Conservation (phyloP, 345 rosid genomes). For the Euphorbia lathyris region DNA sequence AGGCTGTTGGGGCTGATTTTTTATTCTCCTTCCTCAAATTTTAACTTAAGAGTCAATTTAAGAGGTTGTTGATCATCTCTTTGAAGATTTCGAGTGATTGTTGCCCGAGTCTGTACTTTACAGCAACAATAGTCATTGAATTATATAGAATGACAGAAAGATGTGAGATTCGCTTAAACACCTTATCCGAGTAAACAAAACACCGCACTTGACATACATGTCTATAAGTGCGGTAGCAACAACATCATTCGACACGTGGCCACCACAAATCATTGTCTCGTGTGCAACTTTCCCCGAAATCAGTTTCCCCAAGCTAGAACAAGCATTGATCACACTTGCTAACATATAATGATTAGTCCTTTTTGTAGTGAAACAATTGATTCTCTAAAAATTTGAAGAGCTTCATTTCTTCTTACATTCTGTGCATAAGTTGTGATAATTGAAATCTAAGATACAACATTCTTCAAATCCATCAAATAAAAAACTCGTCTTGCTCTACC, state of each 20-base stretch:
- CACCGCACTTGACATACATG: slow-evolving; percentile 86
- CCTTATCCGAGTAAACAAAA: slow-evolving; percentile 53
- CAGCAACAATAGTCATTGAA: slow-evolving; percentile 64
- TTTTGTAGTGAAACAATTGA: slow-evolving; percentile 44
- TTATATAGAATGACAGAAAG: slow-evolving; percentile 66
- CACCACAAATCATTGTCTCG: slow-evolving; percentile 47
- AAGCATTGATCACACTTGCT: slow-evolving; percentile 64
- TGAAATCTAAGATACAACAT: too few species aligned
- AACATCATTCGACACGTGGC: slow-evolving; percentile 45
- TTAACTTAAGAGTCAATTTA: too few species aligned
- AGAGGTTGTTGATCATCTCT: slow-evolving; percentile 63
- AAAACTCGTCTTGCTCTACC: slow-evolving; percentile 61
- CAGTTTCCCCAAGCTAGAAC: slow-evolving; percentile 65
- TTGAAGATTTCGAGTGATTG: slow-evolving; percentile 39
- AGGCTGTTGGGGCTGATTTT: too few species aligned
- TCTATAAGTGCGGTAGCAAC: slow-evolving; percentile 70
- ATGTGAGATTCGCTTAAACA: too few species aligned
- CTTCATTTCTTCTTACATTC: too few species aligned
- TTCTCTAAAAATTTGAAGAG: too few species aligned
- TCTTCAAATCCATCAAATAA: slow-evolving; percentile 54
- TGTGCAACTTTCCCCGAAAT: slow-evolving; percentile 57
- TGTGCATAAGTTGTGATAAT: too few species aligned
- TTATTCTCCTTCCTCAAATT: too few species aligned
- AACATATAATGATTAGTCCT: too few species aligned
- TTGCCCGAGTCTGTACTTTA: slow-evolving; percentile 50